Evolutionary conservation across 2,329 filamentous ascomycete species (phyloP).

Genomic region (Aureobasidium mangrovei): DNA sequence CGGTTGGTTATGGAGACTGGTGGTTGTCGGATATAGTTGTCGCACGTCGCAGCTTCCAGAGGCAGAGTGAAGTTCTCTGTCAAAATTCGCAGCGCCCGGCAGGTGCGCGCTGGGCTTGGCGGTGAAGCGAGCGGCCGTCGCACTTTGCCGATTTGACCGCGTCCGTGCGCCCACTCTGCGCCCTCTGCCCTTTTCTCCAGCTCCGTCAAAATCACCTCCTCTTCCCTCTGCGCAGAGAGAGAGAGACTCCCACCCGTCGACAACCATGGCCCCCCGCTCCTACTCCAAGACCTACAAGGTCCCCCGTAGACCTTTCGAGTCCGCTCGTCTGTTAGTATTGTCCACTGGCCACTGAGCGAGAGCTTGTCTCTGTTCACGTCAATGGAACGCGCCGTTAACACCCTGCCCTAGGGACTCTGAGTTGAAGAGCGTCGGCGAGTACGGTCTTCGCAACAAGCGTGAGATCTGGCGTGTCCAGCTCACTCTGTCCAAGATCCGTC

Average conservation of each 20-base stretch:
- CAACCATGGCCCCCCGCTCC: conserved; percentile 48
- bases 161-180: background rate
- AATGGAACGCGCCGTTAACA: conserved; percentile 67
- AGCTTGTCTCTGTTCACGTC: conserved; percentile 98
- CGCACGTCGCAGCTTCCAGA: background rate
- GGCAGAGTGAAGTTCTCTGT: background rate
- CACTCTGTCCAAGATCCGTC: conserved; percentile 99
- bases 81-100: background rate
- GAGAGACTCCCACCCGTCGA: conserved; percentile 16
- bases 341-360: conserved; percentile 84
- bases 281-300: conserved; percentile 99
- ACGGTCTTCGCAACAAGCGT: conserved; percentile 99
- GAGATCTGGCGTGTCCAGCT: conserved; percentile 99
- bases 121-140: background rate
- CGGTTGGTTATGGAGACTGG: conserved; percentile 9
- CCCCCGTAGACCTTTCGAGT: conserved; percentile 96
- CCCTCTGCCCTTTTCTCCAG: background rate
- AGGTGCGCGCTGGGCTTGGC: background rate
- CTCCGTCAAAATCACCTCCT: background rate
- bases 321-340: conserved; percentile 97
- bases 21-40: conserved; percentile 10
- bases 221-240: background rate
- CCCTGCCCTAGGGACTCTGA: conserved; percentile 76
- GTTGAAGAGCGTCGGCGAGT: conserved; percentile 99
- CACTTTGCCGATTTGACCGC: background rate